phyloP scores from a whole-genome alignment of 768 basidiomycete species.

The Kwoniella heveanensis region DNA sequence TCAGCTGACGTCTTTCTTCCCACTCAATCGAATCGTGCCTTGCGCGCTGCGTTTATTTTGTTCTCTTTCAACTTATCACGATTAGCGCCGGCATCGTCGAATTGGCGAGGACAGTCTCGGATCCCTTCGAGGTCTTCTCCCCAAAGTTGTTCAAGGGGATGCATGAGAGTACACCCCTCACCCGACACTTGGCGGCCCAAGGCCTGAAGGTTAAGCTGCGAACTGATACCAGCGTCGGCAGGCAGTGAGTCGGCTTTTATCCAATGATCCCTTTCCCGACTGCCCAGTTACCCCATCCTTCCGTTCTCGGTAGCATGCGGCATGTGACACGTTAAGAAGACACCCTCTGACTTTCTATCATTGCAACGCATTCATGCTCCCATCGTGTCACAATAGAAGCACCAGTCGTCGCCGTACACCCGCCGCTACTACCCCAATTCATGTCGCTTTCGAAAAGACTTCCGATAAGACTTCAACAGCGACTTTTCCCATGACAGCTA shows the following conservation, averaged over 20 bases:
- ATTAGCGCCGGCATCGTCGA: constrained; percentile 35
- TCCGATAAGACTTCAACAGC: too few species aligned
- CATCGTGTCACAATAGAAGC: not conserved
- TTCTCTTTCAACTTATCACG: too few species aligned
- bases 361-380: not conserved
- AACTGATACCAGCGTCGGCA: constrained; percentile 45
- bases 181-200: constrained; percentile 55
- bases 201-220: constrained; percentile 56
- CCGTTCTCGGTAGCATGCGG: too few species aligned
- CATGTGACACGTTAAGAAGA: too few species aligned
- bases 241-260: constrained; percentile 43
- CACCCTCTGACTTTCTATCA: not conserved
- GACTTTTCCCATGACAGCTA: not conserved
- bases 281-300: too few species aligned
- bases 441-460: not conserved
- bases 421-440: constrained; percentile 1
- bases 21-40: not conserved
- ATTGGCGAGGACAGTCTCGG: constrained; percentile 44
- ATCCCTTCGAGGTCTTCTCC: constrained; percentile 56
- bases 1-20: not conserved
- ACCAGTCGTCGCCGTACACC: constrained; percentile 20
- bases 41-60: not conserved
- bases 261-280: too few species aligned
- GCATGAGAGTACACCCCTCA: constrained; percentile 53
- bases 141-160: constrained; percentile 57